Evolutionary conservation across 139 green algal species (phyloP).

Genomic region (Chlorella sp.): DNA sequence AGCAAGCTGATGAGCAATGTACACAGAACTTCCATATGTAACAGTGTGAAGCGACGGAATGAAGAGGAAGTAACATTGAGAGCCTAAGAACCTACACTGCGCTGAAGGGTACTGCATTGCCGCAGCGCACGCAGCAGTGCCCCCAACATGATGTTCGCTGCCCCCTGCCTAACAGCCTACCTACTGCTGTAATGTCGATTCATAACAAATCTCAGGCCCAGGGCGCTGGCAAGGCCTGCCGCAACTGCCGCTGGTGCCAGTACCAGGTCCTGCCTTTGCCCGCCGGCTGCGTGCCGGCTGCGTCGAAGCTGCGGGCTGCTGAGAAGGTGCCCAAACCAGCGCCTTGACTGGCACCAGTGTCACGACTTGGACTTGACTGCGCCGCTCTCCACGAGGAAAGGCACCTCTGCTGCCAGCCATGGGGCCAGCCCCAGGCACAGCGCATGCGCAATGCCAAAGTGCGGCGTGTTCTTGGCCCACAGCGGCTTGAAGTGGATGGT

Average conservation of each 20-base stretch:
- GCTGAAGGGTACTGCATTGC: no score
- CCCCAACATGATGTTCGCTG: neutral
- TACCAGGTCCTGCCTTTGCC: no score
- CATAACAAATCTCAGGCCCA: no score
- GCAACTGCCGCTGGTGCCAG: neutral
- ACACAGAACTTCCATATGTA: no score
- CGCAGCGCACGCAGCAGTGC: neutral
- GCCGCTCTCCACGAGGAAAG: constrained; percentile 88
- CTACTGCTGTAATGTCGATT: no score
- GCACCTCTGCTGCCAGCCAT: constrained; percentile 96
- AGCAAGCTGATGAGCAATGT: no score
- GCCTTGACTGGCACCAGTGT: neutral
- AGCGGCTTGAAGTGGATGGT: constrained; percentile 99
- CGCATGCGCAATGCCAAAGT: constrained; percentile 96
- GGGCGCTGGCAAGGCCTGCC: neutral
- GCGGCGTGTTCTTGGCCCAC: constrained; percentile 92
- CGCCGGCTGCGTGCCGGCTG: neutral
- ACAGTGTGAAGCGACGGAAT: no score
- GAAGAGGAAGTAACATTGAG: no score
- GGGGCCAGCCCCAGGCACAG: constrained; percentile 94
- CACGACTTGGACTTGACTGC: constrained; percentile 77
- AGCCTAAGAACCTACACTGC: no score
- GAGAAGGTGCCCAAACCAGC: no score
- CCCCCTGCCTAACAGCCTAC: neutral
- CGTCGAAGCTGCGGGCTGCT: neutral